Conservation (phyloP, 2,329 filamentous ascomycete genomes). For the Magnaporthiopsis rhizophila region DNA sequence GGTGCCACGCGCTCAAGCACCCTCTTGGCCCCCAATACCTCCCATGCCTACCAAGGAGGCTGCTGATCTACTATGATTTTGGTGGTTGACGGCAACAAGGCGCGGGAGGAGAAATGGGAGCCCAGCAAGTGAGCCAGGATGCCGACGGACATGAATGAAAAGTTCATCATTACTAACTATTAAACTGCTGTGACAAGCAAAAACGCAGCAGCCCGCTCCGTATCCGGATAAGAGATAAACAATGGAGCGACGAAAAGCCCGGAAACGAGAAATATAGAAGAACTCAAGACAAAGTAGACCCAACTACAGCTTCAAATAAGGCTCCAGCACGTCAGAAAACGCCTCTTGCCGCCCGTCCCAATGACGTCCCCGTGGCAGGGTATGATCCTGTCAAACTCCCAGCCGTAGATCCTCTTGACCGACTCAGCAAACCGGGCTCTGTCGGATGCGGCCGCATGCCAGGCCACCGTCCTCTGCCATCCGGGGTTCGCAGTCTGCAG, state of each 20-base stretch:
- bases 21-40: slow-evolving; percentile 64
- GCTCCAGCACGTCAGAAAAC: background rate
- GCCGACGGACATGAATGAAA: no score
- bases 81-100: slow-evolving; percentile 2
- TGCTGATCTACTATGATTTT: background rate
- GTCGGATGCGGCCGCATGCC: background rate
- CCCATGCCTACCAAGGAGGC: no score
- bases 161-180: no score
- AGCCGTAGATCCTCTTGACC: background rate
- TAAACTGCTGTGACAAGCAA: no score
- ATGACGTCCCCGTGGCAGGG: slow-evolving; percentile 1
- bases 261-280: background rate
- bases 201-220: no score
- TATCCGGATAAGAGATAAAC: background rate
- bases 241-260: background rate
- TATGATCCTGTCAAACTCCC: slow-evolving; percentile 3
- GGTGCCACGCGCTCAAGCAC: slow-evolving; percentile 25
- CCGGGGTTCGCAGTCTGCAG: background rate
- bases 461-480: background rate
- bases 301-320: background rate
- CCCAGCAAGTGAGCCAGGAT: no score
- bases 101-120: background rate
- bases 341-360: background rate
- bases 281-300: background rate
- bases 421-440: background rate